These are phyloP conservation scores for Suhomyces maxii DNA, from an alignment of 1,139 yeast species.

Conservation along the genomic window DNA sequence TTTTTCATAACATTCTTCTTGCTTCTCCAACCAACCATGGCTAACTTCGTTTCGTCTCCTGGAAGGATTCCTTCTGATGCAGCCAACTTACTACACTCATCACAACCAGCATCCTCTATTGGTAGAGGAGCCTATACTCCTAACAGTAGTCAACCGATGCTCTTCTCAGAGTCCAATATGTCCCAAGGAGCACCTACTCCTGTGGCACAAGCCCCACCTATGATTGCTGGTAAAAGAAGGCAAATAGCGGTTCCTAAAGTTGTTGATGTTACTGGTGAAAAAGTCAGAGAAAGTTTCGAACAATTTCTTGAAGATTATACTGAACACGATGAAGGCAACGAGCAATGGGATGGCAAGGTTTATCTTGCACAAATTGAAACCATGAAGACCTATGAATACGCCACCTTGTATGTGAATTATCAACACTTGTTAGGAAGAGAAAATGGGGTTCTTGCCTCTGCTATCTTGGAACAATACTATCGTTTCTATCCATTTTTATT, in stretches of 20 bases:
- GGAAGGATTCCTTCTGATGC: constrained; percentile 49
- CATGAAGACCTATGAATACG: constrained; percentile 72
- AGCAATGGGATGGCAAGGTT: constrained; percentile 52
- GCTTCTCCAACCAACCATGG: constrained; percentile 23
- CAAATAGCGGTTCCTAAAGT: constrained; percentile 79
- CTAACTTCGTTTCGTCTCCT: constrained; percentile 50
- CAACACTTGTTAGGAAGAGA: constrained; percentile 74
- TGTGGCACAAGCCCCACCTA: constrained; percentile 19
- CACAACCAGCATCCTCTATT: constrained; percentile 47
- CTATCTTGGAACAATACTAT: constrained; percentile 87
- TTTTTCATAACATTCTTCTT: background rate
- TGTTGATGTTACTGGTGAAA: constrained; percentile 88
- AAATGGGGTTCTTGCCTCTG: constrained; percentile 86
- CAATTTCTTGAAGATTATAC: constrained; percentile 66
- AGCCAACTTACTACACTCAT: constrained; percentile 42
- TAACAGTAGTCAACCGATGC: constrained; percentile 15
- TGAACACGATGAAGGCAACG: constrained; percentile 33
- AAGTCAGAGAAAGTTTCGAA: constrained; percentile 89
- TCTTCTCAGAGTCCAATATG: constrained; percentile 19
- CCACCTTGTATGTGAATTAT: constrained; percentile 84
- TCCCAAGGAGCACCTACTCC: constrained; percentile 20
- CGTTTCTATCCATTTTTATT: constrained; percentile 85
- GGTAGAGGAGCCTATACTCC: constrained; percentile 36
- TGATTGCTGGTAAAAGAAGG: constrained; percentile 45
- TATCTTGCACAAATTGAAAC: constrained; percentile 82